Percentiles rank a stretch among this genome's conserved stretches.
These are phyloP conservation scores for Claviceps sp. DNA, from an alignment of 2,329 filamentous ascomycete species.

Conservation along the genomic window DNA sequence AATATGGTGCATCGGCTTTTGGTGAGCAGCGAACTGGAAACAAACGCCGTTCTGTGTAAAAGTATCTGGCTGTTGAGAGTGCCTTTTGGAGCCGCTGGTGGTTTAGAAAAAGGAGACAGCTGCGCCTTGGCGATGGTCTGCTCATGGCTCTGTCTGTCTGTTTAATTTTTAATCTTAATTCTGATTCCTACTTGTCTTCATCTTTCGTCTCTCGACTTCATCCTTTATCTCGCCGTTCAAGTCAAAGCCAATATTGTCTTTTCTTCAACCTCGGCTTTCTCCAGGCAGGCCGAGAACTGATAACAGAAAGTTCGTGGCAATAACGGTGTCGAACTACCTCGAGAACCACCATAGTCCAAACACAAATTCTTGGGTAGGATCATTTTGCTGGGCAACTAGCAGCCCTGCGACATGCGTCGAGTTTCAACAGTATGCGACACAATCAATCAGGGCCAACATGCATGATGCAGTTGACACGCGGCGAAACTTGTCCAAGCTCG, in stretches of 20 bases:
- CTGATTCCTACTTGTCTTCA: background rate
- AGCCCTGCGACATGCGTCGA: background rate
- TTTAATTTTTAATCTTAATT: background rate
- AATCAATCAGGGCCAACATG: background rate
- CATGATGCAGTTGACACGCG: background rate
- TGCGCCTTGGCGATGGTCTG: background rate
- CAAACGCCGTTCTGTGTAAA: slow-evolving; percentile 3
- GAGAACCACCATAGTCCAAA: no score
- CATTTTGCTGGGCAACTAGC: background rate
- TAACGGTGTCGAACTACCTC: no score
- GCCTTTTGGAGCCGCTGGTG: slow-evolving; percentile 1
- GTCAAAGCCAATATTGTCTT: no score
- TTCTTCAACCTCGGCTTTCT: no score
- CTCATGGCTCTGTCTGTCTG: background rate
- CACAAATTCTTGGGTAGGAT: no score
- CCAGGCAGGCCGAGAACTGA: no score
- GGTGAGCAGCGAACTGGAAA: slow-evolving; percentile 1
- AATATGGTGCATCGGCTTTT: background rate
- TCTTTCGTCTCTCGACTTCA: no score
- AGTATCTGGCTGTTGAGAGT: slow-evolving; percentile 1
- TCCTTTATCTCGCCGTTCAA: no score
- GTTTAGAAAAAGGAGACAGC: background rate
- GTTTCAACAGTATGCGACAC: background rate
- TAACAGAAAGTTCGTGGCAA: no score
- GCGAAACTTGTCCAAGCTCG: background rate